Evolutionary conservation across 2,329 filamentous ascomycete genomes (phyloP).

Genomic region (Ascochyta viciae-villosae): DNA sequence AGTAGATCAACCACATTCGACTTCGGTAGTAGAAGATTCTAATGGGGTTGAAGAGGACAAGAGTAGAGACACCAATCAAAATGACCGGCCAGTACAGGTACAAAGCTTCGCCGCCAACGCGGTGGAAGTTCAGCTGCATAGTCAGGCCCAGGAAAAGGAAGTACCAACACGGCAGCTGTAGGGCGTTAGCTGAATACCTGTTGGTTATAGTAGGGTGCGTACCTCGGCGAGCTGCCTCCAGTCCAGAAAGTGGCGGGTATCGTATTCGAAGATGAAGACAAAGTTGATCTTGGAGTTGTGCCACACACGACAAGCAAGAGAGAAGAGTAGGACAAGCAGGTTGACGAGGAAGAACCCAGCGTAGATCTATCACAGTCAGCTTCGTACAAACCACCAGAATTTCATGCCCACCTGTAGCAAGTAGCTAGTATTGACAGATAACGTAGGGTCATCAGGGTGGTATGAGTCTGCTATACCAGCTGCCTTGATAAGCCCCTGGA

Average conservation of each 20-base stretch:
- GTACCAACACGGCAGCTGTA: conserved; percentile 80
- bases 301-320: conserved; percentile 85
- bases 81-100: conserved; percentile 89
- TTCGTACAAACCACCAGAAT: conserved; percentile 48
- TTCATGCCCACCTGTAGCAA: conserved; percentile 66
- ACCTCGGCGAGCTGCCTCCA: conserved; percentile 86
- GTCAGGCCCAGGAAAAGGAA: conserved; percentile 77
- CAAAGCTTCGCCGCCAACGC: conserved; percentile 69
- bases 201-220: conserved; percentile 22
- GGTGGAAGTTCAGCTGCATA: conserved; percentile 88
- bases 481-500: conserved; percentile 54
- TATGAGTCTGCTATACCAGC: conserved; percentile 33
- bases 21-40: conserved; percentile 77
- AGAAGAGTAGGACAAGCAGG: conserved; percentile 82
- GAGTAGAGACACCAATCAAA: conserved; percentile 71
- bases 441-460: conserved; percentile 24
- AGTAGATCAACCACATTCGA: conserved; percentile 85
- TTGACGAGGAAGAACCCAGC: conserved; percentile 89
- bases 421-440: conserved; percentile 51
- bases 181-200: conserved; percentile 12
- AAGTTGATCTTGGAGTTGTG: conserved; percentile 89
- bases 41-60: conserved; percentile 77
- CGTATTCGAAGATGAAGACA: conserved; percentile 95
- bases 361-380: conserved; percentile 70
- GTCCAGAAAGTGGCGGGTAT: conserved; percentile 82